Base-by-base conservation (phyloP, 192 early-diverging fungal genomes). In the Coemansia sp. region DNA sequence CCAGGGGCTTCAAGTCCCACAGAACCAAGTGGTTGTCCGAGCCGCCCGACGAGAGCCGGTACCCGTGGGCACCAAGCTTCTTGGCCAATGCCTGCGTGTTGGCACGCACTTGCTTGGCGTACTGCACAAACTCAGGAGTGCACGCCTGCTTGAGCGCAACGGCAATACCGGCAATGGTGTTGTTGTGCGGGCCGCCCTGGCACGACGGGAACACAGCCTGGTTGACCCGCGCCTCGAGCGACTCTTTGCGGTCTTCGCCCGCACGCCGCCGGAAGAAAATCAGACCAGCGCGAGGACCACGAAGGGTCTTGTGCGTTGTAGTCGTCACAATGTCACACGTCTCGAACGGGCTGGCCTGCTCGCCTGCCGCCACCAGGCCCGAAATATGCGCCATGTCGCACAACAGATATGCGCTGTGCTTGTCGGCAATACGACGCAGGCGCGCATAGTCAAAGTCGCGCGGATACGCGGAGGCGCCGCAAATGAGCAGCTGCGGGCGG, bases 151-250 rank as follows among this genome's bases (percentile, higher is more conserved):
- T 97, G 58, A 99, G 86, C 7, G 96, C 92, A 57, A 99, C 96
- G 54, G 98, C 98, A 41, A 99, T 85, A 32, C 86, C 98, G 25
- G 96, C 96, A 84, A 99, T 99, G 60, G 96, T 97, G 91, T 99
- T 98, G 90, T 99, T 99, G 89, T 99, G 98, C 32, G 98, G 98
- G 50, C 98, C 98, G 73, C 98, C 98, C 86, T 99, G 98, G 87
- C 93, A 94, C 66, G 93, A 93, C 52, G 98, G 98, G 90, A 99
- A 99, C 50, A 99, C 98, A 7, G 98, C 94, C 86, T 93, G 93
- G 89, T 99, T 98, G 72, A 98, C 91, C 61, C 90, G 92, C 65
- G 81, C 82, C 86, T 99, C 98, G 25, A 98, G 88, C 72, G 94
- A 92, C 72, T 91, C 91, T 72, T 91, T 90, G 84, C 85, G 87